A percentile compares a stretch with the other conserved stretches of the same genome.
Evolutionary conservation across 2,329 filamentous ascomycete species (phyloP).

Genomic region (Trichoderma afroharzianum): DNA sequence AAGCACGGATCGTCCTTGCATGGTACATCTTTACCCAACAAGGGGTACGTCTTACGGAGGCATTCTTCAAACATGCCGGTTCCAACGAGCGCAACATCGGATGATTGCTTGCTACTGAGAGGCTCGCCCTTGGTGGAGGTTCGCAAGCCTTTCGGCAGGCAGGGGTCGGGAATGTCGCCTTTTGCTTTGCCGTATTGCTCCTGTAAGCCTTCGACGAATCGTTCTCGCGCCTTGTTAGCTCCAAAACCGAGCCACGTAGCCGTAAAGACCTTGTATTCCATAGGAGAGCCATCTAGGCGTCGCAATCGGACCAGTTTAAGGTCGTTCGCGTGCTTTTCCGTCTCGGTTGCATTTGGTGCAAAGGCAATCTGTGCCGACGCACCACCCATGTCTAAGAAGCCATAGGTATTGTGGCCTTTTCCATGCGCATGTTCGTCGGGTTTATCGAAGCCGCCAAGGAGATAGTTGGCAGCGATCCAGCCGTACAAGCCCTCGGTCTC

Average conservation of each 20-base stretch:
- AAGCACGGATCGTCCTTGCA: slow-evolving; percentile 83
- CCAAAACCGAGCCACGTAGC: slow-evolving; percentile 97
- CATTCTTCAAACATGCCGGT: slow-evolving; percentile 88
- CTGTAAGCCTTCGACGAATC: slow-evolving; percentile 76
- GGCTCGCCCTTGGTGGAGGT: slow-evolving; percentile 67
- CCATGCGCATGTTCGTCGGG: slow-evolving; percentile 73
- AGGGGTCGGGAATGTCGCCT: slow-evolving; percentile 81
- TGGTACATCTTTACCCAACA: slow-evolving; percentile 83
- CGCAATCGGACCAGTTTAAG: slow-evolving; percentile 82
- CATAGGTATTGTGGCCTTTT: slow-evolving; percentile 89
- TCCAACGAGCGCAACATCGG: slow-evolving; percentile 62
- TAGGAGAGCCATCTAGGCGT: slow-evolving; percentile 69
- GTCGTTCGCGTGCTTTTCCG: slow-evolving; percentile 83
- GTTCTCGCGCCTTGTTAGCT: slow-evolving; percentile 84
- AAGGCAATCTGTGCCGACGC: slow-evolving; percentile 98
- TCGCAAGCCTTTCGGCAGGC: slow-evolving; percentile 73
- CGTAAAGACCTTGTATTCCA: slow-evolving; percentile 88
- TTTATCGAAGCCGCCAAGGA: slow-evolving; percentile 84
- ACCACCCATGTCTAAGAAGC: slow-evolving; percentile 97
- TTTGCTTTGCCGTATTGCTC: slow-evolving; percentile 58
- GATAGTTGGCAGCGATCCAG: slow-evolving; percentile 95
- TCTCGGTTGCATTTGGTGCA: slow-evolving; percentile 87
- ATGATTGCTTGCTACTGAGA: slow-evolving; percentile 36
- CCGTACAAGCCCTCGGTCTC: slow-evolving; percentile 96
- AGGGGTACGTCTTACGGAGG: slow-evolving; percentile 72